Base-by-base conservation (phyloP, 2,329 filamentous ascomycete species). In the Alternaria tenuissima region DNA sequence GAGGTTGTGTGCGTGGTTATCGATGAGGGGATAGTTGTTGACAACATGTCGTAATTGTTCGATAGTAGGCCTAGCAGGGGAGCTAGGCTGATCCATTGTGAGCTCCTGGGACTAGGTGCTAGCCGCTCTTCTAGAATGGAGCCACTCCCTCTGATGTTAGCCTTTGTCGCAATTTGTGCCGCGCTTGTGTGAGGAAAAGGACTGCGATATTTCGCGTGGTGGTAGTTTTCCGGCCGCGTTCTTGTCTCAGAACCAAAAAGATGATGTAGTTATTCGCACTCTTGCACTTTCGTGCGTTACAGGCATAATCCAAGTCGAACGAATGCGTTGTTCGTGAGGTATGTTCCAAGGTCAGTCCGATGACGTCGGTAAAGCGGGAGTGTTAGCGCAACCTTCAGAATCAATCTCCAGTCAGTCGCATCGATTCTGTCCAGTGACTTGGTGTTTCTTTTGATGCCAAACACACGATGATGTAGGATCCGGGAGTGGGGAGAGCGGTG, bases 1-100 rank as follows among this genome's bases (percentile, higher is more conserved):
- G 1, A 93, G 82, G 28, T 90, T 89, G 65, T 92, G 90, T 3
- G 88, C 89, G 72, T 92, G 90, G 67, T 91, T 87, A 78, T 93
- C 90, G 75, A 93, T 88, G 67, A 92, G 87, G 3, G 90, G 89
- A 22, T 70, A 77, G 58, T 72, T 72, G 56, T 74, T 72, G 24
- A 74, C 72, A 11, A 77, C 71, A 66, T 77, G 64, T 48, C 70
- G 71, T 28, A 78, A 58, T 36, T 76, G 72, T 43, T 76, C 75
- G 22, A 76, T 52, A 9, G 74, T 74, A 30, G 70, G 70, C 32
- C 63, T 67, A 8, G 65, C 60, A 22, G 59, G 62, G 48, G 62
- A 36, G 16, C 41, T 51, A 32, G 49, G 55, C 46, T 52, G 66
- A 39, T 69, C 67, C 70, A 75, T 75, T 32, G 24, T 57, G 24